Evolutionary conservation across 768 basidiomycete species (phyloP), one percentile per base, ranked within the genome.

Genomic region (Gelatoporia subvermispora): DNA sequence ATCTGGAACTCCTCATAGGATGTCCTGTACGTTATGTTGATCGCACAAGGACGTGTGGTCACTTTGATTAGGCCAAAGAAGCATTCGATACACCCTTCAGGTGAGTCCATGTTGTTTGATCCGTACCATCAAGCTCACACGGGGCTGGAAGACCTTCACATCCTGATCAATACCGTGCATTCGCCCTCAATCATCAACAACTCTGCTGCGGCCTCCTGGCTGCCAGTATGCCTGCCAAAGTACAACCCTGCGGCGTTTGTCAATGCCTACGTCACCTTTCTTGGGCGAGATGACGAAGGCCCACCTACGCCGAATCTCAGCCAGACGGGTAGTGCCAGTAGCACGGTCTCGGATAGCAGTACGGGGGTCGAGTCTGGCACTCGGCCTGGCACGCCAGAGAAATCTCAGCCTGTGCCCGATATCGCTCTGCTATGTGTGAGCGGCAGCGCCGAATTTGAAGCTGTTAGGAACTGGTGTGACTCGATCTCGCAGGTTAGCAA

Each of bases 221-320:
- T 98, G 8, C 96, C 96, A 2, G 79, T 99, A 41, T 98, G 96
- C 64, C 77, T 99, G 3, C 95, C 96, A 0, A 93, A 93, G 65
- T 98, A 90, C 73, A 92, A 97, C 60, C 74, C 90, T 0, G 69
- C 82, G 4, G 86, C 86, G 1, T 97, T 97, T 65, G 83, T 95
- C 22, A 92, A 99, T 63, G 88, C 91, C 11, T 96, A 94, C 58
- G 78, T 97, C 37, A 78, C 81, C 3, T 91, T 87, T 63, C 64
- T 85, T 22, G 74, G 77, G 37, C 54, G 58, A 3, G 52, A 58
- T 13, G 35, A 34, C 8, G 47, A 39, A 8, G 40, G 36, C 16
- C 40, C 48, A 10, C 41, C 55, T 2, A 31, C 28, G 7, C 28
- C 22, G 9, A 13, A 37, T 18, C 4, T 41, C 41, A 16, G 20